These are phyloP conservation scores for Arthrobotrys sphaeroides DNA, from an alignment of 2,329 filamentous ascomycete species.

Conservation along the genomic window DNA sequence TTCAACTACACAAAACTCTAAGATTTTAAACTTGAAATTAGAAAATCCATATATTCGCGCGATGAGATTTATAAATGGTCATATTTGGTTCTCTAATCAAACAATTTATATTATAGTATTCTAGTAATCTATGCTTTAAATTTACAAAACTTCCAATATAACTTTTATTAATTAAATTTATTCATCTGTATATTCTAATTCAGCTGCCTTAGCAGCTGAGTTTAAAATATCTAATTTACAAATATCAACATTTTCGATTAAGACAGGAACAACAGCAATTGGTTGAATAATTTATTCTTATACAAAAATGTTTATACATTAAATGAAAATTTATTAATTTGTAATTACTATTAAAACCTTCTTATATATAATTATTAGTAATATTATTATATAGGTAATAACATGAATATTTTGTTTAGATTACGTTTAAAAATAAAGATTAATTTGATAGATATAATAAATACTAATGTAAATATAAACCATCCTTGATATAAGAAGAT, in stretches of 20 bases:
- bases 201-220: neutral
- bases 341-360: neutral
- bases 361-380: neutral
- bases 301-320: neutral
- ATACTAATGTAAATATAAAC: conserved; percentile 43
- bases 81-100: neutral
- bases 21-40: neutral
- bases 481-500: conserved; percentile 38
- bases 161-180: conserved; percentile 5
- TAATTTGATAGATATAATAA: conserved; percentile 7
- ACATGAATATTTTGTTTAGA: conserved; percentile 13
- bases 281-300: neutral
- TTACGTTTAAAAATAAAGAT: neutral
- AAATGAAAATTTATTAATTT: conserved; percentile 1
- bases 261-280: neutral
- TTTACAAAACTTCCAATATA: conserved; percentile 9
- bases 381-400: neutral
- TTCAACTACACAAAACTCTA: neutral
- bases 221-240: conserved; percentile 1
- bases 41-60: neutral
- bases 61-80: neutral
- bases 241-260: neutral
- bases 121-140: neutral
- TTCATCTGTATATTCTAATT: conserved; percentile 7
- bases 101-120: neutral